Evolutionary conservation across 2,329 filamentous ascomycete species (phyloP).

Genomic region (Fusarium bulbicola): DNA sequence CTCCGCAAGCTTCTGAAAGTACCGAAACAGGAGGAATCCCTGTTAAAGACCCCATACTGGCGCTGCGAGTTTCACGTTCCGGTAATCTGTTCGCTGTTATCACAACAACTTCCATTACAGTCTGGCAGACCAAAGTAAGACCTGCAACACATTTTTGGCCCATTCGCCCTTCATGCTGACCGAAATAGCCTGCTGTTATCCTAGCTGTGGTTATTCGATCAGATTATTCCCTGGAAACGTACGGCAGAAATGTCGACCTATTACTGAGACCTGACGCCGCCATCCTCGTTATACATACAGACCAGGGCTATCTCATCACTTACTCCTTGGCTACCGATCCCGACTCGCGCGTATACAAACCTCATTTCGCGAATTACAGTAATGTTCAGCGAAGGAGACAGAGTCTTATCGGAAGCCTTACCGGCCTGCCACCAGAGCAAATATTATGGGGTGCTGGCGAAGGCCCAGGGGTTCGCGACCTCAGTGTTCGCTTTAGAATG

Average conservation of each 20-base stretch:
- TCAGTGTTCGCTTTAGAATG: slow-evolving; percentile 93
- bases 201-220: slow-evolving; percentile 88
- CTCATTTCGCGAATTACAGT: slow-evolving; percentile 76
- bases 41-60: slow-evolving; percentile 72
- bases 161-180: slow-evolving; percentile 18
- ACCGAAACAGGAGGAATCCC: slow-evolving; percentile 50
- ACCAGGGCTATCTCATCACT: slow-evolving; percentile 87
- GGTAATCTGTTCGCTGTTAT: slow-evolving; percentile 89
- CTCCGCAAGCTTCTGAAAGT: slow-evolving; percentile 39
- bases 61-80: slow-evolving; percentile 78
- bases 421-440: slow-evolving; percentile 65
- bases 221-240: slow-evolving; percentile 77
- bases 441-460: slow-evolving; percentile 82
- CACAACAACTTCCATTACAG: slow-evolving; percentile 83
- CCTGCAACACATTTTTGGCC: neutral
- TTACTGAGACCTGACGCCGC: slow-evolving; percentile 90
- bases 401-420: slow-evolving; percentile 66
- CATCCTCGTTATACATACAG: slow-evolving; percentile 90
- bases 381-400: slow-evolving; percentile 71
- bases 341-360: slow-evolving; percentile 83
- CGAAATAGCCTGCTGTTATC: slow-evolving; percentile 80
- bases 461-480: slow-evolving; percentile 81
- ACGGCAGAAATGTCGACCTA: slow-evolving; percentile 85
- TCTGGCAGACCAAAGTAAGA: slow-evolving; percentile 94
- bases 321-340: slow-evolving; percentile 91